These are phyloP conservation scores for Graphilbum sp. DNA, from an alignment of 2,329 filamentous ascomycete genomes.

Conservation along the genomic window DNA sequence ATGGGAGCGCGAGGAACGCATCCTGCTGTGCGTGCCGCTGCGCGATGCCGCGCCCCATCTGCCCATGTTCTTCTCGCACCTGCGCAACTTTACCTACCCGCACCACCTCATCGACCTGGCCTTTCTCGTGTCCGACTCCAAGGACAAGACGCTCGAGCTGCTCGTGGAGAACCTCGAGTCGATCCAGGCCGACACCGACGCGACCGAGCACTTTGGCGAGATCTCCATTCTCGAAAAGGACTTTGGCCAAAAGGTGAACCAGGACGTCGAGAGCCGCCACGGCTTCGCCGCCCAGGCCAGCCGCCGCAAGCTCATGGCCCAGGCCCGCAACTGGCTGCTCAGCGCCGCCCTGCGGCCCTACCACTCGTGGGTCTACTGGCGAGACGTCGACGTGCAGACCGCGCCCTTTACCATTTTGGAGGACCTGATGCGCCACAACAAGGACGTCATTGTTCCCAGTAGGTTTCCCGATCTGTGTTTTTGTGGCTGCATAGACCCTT, in stretches of 20 bases:
- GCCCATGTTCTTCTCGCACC: conserved; percentile 96
- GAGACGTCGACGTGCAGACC: conserved; percentile 95
- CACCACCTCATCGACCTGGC: conserved; percentile 93
- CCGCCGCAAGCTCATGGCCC: conserved; percentile 90
- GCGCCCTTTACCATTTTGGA: conserved; percentile 93
- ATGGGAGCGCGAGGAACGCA: conserved; percentile 92
- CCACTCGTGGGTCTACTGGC: conserved; percentile 99
- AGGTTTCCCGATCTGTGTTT: conserved; percentile 22
- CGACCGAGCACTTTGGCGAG: conserved; percentile 76
- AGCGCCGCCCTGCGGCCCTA: conserved; percentile 86
- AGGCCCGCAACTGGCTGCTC: conserved; percentile 91
- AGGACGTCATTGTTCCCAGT: conserved; percentile 98
- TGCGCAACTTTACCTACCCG: conserved; percentile 92
- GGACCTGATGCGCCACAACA: conserved; percentile 96
- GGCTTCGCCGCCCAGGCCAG: conserved; percentile 93
- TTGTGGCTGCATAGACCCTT: too few species aligned
- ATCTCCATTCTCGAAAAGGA: conserved; percentile 98
- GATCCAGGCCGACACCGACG: conserved; percentile 65
- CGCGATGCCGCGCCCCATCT: conserved; percentile 86
- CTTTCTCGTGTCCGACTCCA: conserved; percentile 93
- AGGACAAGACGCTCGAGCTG: conserved; percentile 69
- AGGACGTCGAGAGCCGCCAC: conserved; percentile 94
- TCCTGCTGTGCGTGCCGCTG: conserved; percentile 84
- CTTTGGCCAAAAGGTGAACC: conserved; percentile 93
- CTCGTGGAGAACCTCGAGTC: conserved; percentile 60